These are phyloP conservation scores for Suillus placidus DNA, from an alignment of 768 basidiomycete genomes.

Conservation along the genomic window DNA sequence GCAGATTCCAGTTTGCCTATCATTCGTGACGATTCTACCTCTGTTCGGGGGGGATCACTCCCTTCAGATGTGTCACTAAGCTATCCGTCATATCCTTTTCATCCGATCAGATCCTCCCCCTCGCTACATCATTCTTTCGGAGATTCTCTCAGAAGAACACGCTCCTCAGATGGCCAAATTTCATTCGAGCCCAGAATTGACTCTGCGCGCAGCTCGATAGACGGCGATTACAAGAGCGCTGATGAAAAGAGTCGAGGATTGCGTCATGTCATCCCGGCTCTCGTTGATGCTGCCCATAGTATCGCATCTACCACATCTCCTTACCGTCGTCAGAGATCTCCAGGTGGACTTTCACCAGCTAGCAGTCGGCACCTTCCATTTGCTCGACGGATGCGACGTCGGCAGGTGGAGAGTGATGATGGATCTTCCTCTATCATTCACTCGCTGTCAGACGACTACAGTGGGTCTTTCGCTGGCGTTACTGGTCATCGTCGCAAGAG, in stretches of 20 bases:
- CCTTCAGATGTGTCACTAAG: slow-evolving; percentile 14
- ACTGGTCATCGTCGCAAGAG: slow-evolving; percentile 7
- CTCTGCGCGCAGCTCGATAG: slow-evolving; percentile 48
- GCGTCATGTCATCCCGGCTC: slow-evolving; percentile 31
- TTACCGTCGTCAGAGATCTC: slow-evolving; percentile 25
- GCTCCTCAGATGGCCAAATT: slow-evolving; percentile 49
- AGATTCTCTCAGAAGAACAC: slow-evolving; percentile 41
- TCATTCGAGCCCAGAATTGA: slow-evolving; percentile 63
- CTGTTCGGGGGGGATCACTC: slow-evolving; percentile 3
- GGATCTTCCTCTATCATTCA: slow-evolving; percentile 47
- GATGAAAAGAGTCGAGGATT: slow-evolving; percentile 37
- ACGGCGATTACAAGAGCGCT: slow-evolving; percentile 47
- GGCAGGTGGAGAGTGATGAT: slow-evolving; percentile 48
- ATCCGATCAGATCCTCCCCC: slow-evolving; percentile 21
- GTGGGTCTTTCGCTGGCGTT: slow-evolving; percentile 27
- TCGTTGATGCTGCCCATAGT: slow-evolving; percentile 35
- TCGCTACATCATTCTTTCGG: slow-evolving; percentile 44
- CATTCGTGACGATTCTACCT: slow-evolving; percentile 45
- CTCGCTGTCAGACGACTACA: slow-evolving; percentile 48
- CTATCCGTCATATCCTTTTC: slow-evolving; percentile 13
- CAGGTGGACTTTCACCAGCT: slow-evolving; percentile 44
- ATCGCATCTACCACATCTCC: slow-evolving; percentile 39
- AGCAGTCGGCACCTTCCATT: slow-evolving; percentile 46
- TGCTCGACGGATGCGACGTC: slow-evolving; percentile 38
- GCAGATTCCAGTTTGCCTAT: slow-evolving; percentile 38